A percentile compares a stretch with the other conserved stretches of the same genome.
Conservation (phyloP, 768 basidiomycete species). For the Podaxis carcinomalis region DNA sequence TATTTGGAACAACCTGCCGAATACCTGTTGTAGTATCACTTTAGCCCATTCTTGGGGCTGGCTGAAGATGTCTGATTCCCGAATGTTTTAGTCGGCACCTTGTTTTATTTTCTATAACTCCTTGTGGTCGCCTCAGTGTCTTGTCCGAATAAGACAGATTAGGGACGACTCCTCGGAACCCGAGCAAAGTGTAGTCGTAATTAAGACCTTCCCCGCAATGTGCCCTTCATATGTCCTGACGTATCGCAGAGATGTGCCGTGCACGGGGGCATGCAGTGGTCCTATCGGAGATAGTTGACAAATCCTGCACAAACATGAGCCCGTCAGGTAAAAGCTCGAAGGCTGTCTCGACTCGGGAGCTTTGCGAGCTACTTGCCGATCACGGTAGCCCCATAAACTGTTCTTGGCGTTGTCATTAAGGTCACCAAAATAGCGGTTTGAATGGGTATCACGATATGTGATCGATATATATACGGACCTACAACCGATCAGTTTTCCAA, state of each 20-base stretch:
- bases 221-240: not conserved
- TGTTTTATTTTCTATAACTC: not conserved
- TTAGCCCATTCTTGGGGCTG: not conserved
- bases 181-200: not conserved
- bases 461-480: conserved; percentile 9
- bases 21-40: not conserved
- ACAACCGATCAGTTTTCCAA: conserved; percentile 7
- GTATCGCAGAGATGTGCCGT: not conserved
- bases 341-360: not conserved
- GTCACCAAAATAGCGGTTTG: not conserved
- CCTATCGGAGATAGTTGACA: not conserved
- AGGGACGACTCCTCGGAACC: not conserved
- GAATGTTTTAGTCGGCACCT: not conserved
- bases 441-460: not conserved
- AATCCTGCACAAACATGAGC: not conserved
- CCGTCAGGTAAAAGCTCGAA: not conserved
- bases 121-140: not conserved
- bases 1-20: not conserved
- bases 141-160: not conserved
- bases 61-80: not conserved
- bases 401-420: not conserved
- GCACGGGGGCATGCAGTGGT: not conserved
- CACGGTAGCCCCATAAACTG: not conserved
- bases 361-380: not conserved
- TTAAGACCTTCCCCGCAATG: not conserved